Base-by-base conservation (phyloP, 2,329 filamentous ascomycete genomes). In the Phaeoacremonium minimum region DNA sequence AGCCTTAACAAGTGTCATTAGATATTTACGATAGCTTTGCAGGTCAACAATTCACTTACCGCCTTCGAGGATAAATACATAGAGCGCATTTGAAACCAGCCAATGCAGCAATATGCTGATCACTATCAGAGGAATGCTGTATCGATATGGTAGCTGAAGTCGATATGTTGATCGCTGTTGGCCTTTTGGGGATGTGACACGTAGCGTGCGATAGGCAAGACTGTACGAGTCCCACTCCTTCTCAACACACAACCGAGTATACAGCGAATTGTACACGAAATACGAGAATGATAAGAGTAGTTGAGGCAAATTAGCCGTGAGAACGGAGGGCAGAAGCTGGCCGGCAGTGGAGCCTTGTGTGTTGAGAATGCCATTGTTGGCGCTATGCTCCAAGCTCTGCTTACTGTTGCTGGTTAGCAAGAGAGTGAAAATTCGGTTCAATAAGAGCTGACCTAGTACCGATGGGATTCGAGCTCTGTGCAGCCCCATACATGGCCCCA, bases 121-220 rank as follows among this genome's bases (percentile, higher is more conserved):
- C 4, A 30, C 17, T 0, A 53, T 33, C 6, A 55, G 37, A 2
- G 51, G 46, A 5, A 52, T 16, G 13, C 43, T 46, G 31, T 46
- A 52, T 8, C 32, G 32, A 16, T 50, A 52, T 7, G 51, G 49
- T 3, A 53, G 30, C 26, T 51, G 48, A 3, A 53, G 37, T 22
- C 47, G 33, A 32, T 51, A 52, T 3, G 36, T 47, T 3, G 50
- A 52, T 2, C 34, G 15, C 28, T 53, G 51, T 5, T 44, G 16
- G 3, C 49, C 49, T 5, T 7, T 32, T 1, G 47, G 48, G 14
- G 41, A 30, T 2, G 48, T 37, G 2, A 37, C 35, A 13, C 35
- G 30, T 19, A 37, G 13, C 4, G 18, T 16, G 9, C 28, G 31
- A 15, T 37, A 37, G 4, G 19, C 18, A 7, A 46, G 9, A 31